phyloP scores from a whole-genome alignment of 2,329 filamentous ascomycete genomes.

The Sclerotinia sclerotiorum region DNA sequence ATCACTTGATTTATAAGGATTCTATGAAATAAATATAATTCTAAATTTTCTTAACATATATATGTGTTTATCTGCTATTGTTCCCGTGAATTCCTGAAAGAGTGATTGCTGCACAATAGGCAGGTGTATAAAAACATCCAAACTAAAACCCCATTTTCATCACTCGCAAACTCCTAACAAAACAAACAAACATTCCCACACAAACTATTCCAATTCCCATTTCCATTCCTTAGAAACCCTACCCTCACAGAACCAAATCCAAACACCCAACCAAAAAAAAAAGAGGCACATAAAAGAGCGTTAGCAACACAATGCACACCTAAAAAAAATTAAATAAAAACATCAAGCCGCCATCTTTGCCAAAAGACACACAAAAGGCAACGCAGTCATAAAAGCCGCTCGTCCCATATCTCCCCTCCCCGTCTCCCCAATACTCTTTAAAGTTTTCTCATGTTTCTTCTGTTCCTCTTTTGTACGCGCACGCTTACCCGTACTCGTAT shows the following conservation, averaged over 20 bases:
- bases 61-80: neutral
- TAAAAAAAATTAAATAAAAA: neutral
- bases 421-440: slow-evolving; percentile 1
- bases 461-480: neutral
- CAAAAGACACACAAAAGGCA: slow-evolving; percentile 17
- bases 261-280: neutral
- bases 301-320: neutral
- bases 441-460: slow-evolving; percentile 10
- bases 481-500: neutral
- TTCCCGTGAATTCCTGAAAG: neutral
- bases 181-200: neutral
- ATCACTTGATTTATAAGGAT: neutral
- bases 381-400: neutral
- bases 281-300: neutral
- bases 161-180: neutral
- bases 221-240: neutral
- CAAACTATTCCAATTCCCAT: no score
- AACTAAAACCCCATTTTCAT: neutral
- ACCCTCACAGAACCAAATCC: neutral
- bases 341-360: slow-evolving; percentile 15
- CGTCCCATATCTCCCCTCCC: slow-evolving; percentile 21
- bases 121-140: neutral
- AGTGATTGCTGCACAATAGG: neutral
- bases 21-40: neutral
- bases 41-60: neutral